Conservation (phyloP, 306 rosid species). For the Pterocarpus santalinus region DNA sequence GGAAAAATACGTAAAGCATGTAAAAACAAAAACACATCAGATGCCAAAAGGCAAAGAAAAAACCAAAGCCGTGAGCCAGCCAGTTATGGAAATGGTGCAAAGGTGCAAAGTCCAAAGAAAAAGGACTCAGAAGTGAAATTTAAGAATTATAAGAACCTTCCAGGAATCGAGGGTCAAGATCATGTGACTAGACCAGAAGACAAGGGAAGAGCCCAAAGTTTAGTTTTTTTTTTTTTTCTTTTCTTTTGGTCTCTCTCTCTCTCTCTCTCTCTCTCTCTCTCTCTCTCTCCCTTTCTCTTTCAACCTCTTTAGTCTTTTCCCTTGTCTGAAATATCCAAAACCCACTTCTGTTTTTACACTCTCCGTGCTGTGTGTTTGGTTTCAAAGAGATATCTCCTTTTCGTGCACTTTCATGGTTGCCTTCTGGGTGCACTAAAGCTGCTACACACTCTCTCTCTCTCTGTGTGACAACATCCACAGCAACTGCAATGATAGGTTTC, state of each 20-base stretch:
- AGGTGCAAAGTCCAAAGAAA: slow-evolving; percentile 58
- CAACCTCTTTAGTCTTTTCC: not conserved
- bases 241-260: not conserved
- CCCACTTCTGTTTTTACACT: slow-evolving; percentile 40
- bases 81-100: slow-evolving; percentile 34
- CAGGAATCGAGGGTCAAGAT: slow-evolving; percentile 84
- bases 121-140: slow-evolving; percentile 53
- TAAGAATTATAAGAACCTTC: slow-evolving; percentile 80
- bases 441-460: not conserved
- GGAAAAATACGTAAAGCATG: not conserved
- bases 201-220: slow-evolving; percentile 63
- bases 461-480: slow-evolving; percentile 16
- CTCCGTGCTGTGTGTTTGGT: not conserved
- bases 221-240: not conserved
- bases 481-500: slow-evolving; percentile 62
- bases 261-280: slow-evolving; percentile 4
- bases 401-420: slow-evolving; percentile 49
- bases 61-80: slow-evolving; percentile 23
- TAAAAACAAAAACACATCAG: slow-evolving; percentile 29
- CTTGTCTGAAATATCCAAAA: slow-evolving; percentile 51
- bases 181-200: slow-evolving; percentile 84
- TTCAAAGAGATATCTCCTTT: not conserved
- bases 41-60: slow-evolving; percentile 41
- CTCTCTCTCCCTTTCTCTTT: not conserved
- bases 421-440: slow-evolving; percentile 48